Percentiles rank a stretch among this genome's conserved stretches.
phyloP scores from a whole-genome alignment of 306 rosid species.

The Gillenia trifoliata region DNA sequence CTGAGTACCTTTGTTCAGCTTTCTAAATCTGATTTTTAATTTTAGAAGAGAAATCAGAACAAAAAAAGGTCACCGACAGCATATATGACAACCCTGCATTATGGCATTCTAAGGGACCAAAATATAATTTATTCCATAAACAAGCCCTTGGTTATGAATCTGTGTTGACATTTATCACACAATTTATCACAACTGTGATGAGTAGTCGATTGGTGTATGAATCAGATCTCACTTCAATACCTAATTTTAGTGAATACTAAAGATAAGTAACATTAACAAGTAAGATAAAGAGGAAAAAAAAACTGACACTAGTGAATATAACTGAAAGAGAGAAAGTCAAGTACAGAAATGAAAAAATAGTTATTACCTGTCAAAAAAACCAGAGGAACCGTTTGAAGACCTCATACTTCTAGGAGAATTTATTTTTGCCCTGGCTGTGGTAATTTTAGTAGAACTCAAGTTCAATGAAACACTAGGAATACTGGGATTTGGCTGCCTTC shows the following conservation, averaged over 20 bases:
- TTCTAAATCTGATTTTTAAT: conserved; percentile 56
- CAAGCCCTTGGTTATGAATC: not conserved
- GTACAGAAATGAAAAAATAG: not conserved
- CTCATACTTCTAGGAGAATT: conserved; percentile 36
- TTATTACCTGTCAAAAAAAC: conserved; percentile 75
- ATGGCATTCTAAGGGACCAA: conserved; percentile 18
- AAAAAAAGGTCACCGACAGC: conserved; percentile 4
- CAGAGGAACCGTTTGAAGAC: conserved; percentile 41
- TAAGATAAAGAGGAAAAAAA: no score
- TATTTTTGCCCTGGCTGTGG: conserved; percentile 24
- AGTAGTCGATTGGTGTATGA: not conserved
- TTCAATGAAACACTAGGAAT: conserved; percentile 28
- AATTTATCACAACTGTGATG: not conserved
- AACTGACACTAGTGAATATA: not conserved
- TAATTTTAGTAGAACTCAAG: conserved; percentile 21
- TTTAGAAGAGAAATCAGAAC: conserved; percentile 21
- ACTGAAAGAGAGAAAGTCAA: not conserved
- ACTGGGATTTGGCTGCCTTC: conserved; percentile 34
- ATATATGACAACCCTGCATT: conserved; percentile 16
- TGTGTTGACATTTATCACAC: not conserved
- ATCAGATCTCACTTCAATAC: not conserved
- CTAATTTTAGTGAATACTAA: not conserved
- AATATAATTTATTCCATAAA: not conserved
- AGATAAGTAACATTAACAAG: not conserved
- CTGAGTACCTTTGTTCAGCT: conserved; percentile 44